Evolutionary conservation across 257 asterid genomes (phyloP).

Genomic region (Primulina huaijiensis): DNA sequence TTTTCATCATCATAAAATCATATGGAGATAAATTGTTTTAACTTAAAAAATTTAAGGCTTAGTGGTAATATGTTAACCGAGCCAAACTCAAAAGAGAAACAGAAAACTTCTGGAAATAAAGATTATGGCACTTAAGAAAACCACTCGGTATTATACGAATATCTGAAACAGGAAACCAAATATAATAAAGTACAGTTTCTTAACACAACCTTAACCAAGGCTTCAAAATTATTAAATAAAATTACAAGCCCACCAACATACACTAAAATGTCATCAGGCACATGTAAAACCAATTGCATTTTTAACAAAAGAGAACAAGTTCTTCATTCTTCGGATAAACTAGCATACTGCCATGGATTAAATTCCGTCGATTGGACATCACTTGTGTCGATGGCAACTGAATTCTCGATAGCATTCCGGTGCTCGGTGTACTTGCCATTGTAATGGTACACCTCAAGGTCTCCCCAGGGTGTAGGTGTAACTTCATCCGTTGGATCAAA

Average conservation of each 20-base stretch:
- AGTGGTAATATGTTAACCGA: too few relatives aligned
- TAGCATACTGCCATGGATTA: conserved; percentile 86
- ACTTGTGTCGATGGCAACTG: conserved; percentile 36
- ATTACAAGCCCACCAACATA: background rate
- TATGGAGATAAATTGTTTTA: too few relatives aligned
- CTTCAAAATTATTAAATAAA: background rate
- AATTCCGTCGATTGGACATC: conserved; percentile 57
- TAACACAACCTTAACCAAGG: background rate
- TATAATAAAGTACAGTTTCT: background rate
- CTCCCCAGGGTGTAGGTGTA: conserved; percentile 94
- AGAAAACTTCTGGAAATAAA: background rate
- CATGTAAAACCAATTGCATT: background rate
- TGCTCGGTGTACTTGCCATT: conserved; percentile 73
- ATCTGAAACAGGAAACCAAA: background rate
- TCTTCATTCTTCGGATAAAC: conserved; percentile 37
- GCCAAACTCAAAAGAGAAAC: too few relatives aligned
- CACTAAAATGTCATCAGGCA: background rate
- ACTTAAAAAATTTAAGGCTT: too few relatives aligned
- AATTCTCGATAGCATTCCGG: conserved; percentile 54
- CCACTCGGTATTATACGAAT: background rate
- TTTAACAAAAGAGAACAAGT: background rate
- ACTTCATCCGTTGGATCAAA: conserved; percentile 71
- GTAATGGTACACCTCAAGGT: conserved; percentile 66
- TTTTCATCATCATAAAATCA: too few relatives aligned
- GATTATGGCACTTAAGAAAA: background rate